Conservation (phyloP, 1,139 yeast genomes). For the Taphrina pruni region DNA sequence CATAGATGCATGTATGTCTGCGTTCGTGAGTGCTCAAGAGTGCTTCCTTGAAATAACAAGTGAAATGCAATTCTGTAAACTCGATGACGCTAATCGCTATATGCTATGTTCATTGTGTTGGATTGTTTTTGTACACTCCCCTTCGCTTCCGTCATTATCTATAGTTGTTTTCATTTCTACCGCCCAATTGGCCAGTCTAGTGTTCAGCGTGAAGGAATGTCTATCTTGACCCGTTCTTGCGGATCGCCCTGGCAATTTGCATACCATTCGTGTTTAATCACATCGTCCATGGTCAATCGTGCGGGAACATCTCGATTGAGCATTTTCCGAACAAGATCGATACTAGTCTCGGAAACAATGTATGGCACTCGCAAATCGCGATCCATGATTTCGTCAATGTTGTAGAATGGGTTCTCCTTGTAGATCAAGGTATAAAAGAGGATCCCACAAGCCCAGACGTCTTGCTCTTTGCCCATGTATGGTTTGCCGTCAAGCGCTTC, state of each 20-base stretch:
- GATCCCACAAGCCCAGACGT: conserved; percentile 95
- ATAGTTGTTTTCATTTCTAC: neutral
- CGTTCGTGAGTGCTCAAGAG: too few relatives aligned
- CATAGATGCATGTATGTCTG: too few relatives aligned
- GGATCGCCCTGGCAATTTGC: conserved; percentile 34
- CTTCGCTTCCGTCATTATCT: neutral
- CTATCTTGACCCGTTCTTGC: conserved; percentile 26
- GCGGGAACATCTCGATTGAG: conserved; percentile 66
- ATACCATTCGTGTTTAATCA: conserved; percentile 70
- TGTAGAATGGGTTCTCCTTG: conserved; percentile 93
- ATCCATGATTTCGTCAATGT: conserved; percentile 80
- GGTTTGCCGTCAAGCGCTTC: conserved; percentile 88
- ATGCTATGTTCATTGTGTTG: conserved; percentile 8
- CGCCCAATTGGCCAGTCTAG: neutral
- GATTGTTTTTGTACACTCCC: neutral
- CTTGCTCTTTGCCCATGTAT: conserved; percentile 92
- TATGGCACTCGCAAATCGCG: conserved; percentile 77
- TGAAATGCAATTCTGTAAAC: too few relatives aligned
- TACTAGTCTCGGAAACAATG: conserved; percentile 62
- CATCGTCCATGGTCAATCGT: conserved; percentile 76
- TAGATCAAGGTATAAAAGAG: conserved; percentile 85
- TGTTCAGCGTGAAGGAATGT: conserved; percentile 14
- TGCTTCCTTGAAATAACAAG: too few relatives aligned
- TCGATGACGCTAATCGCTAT: conserved; percentile 3
- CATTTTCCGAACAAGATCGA: conserved; percentile 66